Percentiles rank a stretch among this genome's conserved stretches.
Conservation (phyloP, 306 rosid genomes). For the Astragalus glycyphyllos region DNA sequence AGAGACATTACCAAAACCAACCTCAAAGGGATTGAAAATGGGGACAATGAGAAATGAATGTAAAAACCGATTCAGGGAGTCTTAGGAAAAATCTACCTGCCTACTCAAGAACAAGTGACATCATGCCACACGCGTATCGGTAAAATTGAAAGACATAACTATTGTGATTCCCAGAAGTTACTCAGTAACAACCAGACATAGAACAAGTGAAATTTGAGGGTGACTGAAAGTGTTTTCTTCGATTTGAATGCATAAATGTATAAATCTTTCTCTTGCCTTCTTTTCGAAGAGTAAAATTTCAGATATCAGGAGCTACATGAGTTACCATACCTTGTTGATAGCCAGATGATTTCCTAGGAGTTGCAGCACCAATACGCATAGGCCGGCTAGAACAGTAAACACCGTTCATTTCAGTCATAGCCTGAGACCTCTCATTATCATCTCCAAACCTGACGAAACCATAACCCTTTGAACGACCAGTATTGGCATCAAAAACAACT, state of each 20-base stretch:
- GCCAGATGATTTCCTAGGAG: constrained; percentile 93
- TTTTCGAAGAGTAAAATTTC: constrained; percentile 13
- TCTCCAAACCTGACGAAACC: constrained; percentile 98
- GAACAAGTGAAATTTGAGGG: background rate
- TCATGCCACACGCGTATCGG: constrained; percentile 8
- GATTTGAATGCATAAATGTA: background rate
- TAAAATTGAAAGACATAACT: background rate
- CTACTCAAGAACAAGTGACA: background rate
- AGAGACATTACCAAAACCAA: background rate
- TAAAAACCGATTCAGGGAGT: background rate
- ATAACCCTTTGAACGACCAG: constrained; percentile 96
- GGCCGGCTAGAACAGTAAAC: constrained; percentile 89
- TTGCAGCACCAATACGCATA: constrained; percentile 96
- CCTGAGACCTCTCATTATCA: constrained; percentile 81
- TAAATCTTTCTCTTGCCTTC: background rate
- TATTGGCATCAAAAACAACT: constrained; percentile 94
- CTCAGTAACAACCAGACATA: background rate
- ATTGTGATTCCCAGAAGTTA: constrained; percentile 20
- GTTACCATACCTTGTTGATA: constrained; percentile 68
- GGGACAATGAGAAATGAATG: background rate
- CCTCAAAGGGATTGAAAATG: background rate
- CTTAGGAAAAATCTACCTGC: background rate
- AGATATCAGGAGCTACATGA: constrained; percentile 33
- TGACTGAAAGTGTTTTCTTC: constrained; percentile 12
- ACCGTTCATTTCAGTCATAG: constrained; percentile 92